A percentile compares a stretch with the other conserved stretches of the same genome.
phyloP scores from a whole-genome alignment of 805 yeast species.

The Ogataea polymorpha region DNA sequence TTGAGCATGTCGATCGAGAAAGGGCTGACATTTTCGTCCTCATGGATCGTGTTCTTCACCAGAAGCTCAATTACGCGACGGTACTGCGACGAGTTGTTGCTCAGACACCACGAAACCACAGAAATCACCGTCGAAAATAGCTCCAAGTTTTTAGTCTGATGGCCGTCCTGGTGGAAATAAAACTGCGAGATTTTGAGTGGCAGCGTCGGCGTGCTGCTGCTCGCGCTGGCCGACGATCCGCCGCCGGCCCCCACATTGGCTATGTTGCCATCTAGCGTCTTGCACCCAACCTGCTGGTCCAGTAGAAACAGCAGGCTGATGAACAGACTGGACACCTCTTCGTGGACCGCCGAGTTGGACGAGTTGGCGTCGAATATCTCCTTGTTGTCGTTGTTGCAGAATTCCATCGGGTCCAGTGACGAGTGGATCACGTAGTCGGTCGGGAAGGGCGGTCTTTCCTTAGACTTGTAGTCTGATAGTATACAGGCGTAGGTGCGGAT shows the following conservation, averaged over 20 bases:
- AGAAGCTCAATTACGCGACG: slow-evolving; percentile 70
- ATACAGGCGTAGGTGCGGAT: slow-evolving; percentile 71
- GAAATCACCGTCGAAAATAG: slow-evolving; percentile 69
- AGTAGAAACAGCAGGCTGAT: slow-evolving; percentile 53
- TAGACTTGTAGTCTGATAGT: slow-evolving; percentile 55
- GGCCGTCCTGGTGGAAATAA: slow-evolving; percentile 34
- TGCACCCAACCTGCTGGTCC: slow-evolving; percentile 56
- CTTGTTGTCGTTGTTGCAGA: slow-evolving; percentile 31
- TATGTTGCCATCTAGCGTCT: slow-evolving; percentile 19
- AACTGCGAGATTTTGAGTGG: slow-evolving; percentile 40
- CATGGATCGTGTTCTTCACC: slow-evolving; percentile 72
- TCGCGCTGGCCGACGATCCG: slow-evolving; percentile 15
- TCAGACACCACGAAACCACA: slow-evolving; percentile 67
- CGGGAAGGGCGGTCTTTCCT: slow-evolving; percentile 73
- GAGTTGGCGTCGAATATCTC: slow-evolving; percentile 43
- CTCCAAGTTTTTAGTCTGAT: slow-evolving; percentile 42
- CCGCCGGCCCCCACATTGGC: slow-evolving; percentile 18
- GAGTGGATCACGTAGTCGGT: slow-evolving; percentile 43
- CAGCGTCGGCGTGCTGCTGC: slow-evolving; percentile 25
- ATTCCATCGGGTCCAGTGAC: slow-evolving; percentile 34
- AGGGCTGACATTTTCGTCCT: slow-evolving; percentile 54
- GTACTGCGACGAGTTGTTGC: slow-evolving; percentile 47
- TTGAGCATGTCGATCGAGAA: slow-evolving; percentile 65
- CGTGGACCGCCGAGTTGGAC: slow-evolving; percentile 56
- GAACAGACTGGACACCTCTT: slow-evolving; percentile 62